Percentiles rank a stretch among this genome's conserved stretches.
These are phyloP conservation scores for Gynochthodes officinalis DNA, from an alignment of 257 asterid genomes.

Conservation along the genomic window DNA sequence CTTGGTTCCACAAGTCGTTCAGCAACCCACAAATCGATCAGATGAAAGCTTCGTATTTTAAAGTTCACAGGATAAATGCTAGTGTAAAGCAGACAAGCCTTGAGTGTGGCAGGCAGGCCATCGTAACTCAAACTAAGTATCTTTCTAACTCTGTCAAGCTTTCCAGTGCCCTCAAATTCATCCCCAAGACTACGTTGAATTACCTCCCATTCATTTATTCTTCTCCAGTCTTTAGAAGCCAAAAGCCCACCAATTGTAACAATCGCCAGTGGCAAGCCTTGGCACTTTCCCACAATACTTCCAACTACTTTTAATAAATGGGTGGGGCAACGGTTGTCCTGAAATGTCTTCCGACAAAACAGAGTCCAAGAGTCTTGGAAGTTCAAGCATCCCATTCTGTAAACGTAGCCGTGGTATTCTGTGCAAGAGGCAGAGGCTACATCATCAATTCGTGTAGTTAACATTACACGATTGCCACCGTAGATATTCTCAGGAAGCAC, in stretches of 20 bases:
- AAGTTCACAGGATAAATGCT: slow-evolving; percentile 4
- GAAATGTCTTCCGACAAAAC: not conserved
- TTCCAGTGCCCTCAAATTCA: slow-evolving; percentile 10
- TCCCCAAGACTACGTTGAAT: not conserved
- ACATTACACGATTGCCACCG: slow-evolving; percentile 18
- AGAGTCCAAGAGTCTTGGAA: slow-evolving; percentile 4
- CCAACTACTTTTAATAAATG: not conserved
- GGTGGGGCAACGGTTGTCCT: not conserved
- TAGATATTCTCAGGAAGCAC: slow-evolving; percentile 9
- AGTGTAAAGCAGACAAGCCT: slow-evolving; percentile 16
- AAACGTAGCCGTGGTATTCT: not conserved
- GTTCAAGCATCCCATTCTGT: not conserved
- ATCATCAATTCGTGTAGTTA: slow-evolving; percentile 10
- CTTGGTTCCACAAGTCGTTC: not conserved
- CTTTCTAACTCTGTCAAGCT: slow-evolving; percentile 13
- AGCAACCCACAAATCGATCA: not conserved
- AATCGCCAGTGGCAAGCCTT: slow-evolving; percentile 21
- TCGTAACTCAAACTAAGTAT: slow-evolving; percentile 21
- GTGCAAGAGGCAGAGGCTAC: slow-evolving; percentile 6
- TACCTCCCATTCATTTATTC: slow-evolving; percentile 17
- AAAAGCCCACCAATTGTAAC: slow-evolving; percentile 21
- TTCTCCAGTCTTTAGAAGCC: slow-evolving; percentile 13
- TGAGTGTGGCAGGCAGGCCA: slow-evolving; percentile 20
- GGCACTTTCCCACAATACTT: not conserved
- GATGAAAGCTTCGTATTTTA: not conserved